Evolutionary conservation across 1,284 basidiomycete species (phyloP).

Genomic region (Ganoderma leucocontextum): DNA sequence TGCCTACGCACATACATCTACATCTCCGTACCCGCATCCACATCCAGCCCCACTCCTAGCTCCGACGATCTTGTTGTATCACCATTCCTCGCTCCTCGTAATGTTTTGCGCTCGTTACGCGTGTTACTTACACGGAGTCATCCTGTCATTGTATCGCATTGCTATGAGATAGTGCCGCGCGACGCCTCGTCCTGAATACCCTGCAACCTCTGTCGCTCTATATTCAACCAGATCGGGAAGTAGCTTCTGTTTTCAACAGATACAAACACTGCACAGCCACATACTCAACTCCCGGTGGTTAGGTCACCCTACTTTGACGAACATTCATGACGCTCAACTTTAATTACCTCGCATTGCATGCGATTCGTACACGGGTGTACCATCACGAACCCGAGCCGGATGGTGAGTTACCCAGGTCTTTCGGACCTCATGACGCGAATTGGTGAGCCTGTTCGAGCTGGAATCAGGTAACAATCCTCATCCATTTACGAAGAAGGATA

Average conservation of each 20-base stretch:
- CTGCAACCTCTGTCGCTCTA: background rate
- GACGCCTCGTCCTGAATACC: too few relatives aligned
- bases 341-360: background rate
- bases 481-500: too few relatives aligned
- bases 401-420: background rate
- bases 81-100: constrained; percentile 1
- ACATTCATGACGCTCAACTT: background rate
- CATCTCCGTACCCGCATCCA: background rate
- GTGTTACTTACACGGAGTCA: background rate
- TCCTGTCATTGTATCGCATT: background rate
- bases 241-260: background rate
- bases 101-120: constrained; percentile 14
- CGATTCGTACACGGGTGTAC: background rate
- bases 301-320: background rate
- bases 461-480: too few relatives aligned
- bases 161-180: background rate
- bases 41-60: background rate
- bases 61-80: constrained; percentile 14
- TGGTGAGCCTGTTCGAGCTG: too few relatives aligned
- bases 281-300: constrained; percentile 6
- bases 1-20: background rate
- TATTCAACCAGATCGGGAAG: background rate
- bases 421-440: too few relatives aligned
- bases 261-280: constrained; percentile 11
- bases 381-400: too few relatives aligned